phyloP scores from a whole-genome alignment of 2,329 filamentous ascomycete species.

The Aspergillus caelatus region DNA sequence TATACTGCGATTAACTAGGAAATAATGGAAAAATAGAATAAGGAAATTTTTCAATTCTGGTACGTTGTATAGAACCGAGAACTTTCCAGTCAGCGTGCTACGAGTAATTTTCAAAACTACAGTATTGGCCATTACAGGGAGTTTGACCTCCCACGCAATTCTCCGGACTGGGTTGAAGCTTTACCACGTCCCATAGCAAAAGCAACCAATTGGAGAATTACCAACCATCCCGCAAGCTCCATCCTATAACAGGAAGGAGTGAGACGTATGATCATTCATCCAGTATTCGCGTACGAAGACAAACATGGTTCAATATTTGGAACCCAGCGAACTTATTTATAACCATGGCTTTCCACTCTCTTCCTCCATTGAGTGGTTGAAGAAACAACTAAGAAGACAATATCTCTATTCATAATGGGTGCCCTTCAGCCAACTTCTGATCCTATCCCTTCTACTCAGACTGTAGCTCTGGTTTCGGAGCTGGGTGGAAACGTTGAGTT shows the following conservation, averaged over 20 bases:
- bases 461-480: slow-evolving; percentile 45
- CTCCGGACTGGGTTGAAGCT: background rate
- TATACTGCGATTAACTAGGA: too few relatives aligned
- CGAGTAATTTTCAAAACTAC: background rate
- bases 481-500: slow-evolving; percentile 47
- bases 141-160: background rate
- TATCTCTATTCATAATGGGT: slow-evolving; percentile 5
- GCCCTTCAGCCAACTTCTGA: slow-evolving; percentile 5
- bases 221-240: background rate
- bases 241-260: background rate
- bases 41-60: too few relatives aligned
- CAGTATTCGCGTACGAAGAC: background rate
- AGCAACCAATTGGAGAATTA: background rate
- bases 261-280: background rate
- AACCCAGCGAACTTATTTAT: background rate
- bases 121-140: background rate
- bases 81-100: too few relatives aligned
- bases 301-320: background rate
- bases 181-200: background rate
- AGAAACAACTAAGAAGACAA: background rate
- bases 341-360: background rate
- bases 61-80: too few relatives aligned
- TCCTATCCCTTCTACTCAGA: slow-evolving; percentile 32
- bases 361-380: background rate
- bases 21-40: too few relatives aligned